Base-by-base conservation (phyloP, 805 yeast genomes). In the Tetrapisispora fleetii region DNA sequence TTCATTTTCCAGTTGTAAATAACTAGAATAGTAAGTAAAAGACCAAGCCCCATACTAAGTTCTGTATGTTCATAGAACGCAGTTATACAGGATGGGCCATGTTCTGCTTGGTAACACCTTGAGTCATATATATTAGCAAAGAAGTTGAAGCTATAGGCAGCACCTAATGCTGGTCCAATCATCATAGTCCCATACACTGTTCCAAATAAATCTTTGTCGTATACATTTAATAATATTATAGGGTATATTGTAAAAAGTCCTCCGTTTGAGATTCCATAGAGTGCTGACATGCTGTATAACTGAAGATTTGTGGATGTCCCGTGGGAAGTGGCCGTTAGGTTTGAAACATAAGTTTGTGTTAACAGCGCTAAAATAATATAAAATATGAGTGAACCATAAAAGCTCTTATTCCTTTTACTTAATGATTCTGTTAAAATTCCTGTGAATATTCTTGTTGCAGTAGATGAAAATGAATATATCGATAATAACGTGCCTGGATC, bases 131-230 rank as follows among this genome's bases (percentile, higher is more conserved):
- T 64, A 22, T 66, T 57, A 1, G 95, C 96, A 62, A 83, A 89
- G 13, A 81, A 54, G 45, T 85, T 58, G 6, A 95, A 90, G 57
- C 76, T 85, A 2, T 77, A 52, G 4, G 84, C 70, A 1, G 91
- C 73, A 1, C 96, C 95, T 2, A 86, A 53, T 0, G 96, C 96
- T 2, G 96, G 95, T 0, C 95, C 93, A 35, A 85, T 74, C 76
- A 88, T 83, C 62, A 88, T 85, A 24, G 84, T 71, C 2, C 97
- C 97, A 87, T 96, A 91, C 1, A 91, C 85, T 2, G 95, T 85
- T 0, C 97, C 98, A 65, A 91, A 79, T 33, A 85, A 76, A 40
- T 85, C 89, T 21, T 85, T 75, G 0, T 97, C 97, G 89, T 96
- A 93, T 2, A 85, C 78, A 4, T 82, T 72, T 1, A 95, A 83